These are phyloP conservation scores for Aspergillus wentii DNA, from an alignment of 495 filamentous ascomycete genomes.

Conservation along the genomic window DNA sequence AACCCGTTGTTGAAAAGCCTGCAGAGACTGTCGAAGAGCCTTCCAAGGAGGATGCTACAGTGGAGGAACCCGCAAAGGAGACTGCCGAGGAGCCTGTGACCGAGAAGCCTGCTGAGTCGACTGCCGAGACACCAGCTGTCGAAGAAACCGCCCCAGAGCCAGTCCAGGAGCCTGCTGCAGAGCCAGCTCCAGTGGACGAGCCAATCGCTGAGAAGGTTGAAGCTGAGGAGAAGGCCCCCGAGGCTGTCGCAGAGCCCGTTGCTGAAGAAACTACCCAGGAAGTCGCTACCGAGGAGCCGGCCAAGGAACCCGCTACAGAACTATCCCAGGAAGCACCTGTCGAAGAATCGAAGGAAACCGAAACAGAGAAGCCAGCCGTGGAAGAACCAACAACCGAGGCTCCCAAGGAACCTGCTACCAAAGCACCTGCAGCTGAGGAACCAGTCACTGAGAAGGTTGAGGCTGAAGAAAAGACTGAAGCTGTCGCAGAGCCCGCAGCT, in stretches of 20 bases:
- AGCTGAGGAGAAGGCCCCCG: conserved; percentile 1
- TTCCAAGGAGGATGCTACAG: conserved; percentile 1
- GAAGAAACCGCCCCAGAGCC: conserved; percentile 6
- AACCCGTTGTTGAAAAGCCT: conserved; percentile 1
- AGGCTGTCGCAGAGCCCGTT: conserved; percentile 3
- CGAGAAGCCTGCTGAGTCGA: conserved; percentile 4
- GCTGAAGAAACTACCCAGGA: conserved; percentile 1
- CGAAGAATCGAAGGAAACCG: conserved; percentile 2
- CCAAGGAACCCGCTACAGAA: not conserved
- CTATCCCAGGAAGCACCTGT: conserved; percentile 5
- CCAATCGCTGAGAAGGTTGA: not conserved
- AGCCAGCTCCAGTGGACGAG: conserved; percentile 3
- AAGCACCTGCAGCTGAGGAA: conserved; percentile 12
- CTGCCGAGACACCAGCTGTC: conserved; percentile 4
- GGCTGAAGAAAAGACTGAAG: not conserved
- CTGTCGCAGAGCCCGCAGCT: not conserved
- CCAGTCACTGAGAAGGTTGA: conserved; percentile 3
- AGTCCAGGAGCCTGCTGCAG: conserved; percentile 2
- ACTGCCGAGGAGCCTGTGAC: conserved; percentile 4
- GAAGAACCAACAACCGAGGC: conserved; percentile 6
- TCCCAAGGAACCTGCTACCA: not conserved
- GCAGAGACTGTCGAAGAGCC: conserved; percentile 4
- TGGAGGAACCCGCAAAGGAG: conserved; percentile 6
- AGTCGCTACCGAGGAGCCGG: conserved; percentile 1
- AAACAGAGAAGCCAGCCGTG: conserved; percentile 5